Evolutionary conservation across 1,284 basidiomycete species (phyloP).

Genomic region (Trichosporon ovoides): DNA sequence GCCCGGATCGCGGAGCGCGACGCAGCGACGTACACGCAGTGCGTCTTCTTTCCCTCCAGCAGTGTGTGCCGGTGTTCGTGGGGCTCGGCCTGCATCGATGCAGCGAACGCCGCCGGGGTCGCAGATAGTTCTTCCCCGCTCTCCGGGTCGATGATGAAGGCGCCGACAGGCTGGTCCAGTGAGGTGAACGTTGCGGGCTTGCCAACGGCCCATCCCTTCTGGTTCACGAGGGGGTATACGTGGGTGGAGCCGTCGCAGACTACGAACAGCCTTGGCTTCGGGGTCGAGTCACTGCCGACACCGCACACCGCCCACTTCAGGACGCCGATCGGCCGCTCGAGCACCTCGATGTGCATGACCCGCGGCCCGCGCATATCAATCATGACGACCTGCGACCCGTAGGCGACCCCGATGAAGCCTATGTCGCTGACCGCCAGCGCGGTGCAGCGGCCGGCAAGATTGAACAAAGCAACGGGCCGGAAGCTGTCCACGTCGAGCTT

Average conservation of each 20-base stretch:
- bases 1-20: conserved; percentile 40
- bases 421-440: not conserved
- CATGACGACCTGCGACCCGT: conserved; percentile 58
- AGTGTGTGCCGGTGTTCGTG: not conserved
- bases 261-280: conserved; percentile 58
- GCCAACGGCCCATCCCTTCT: conserved; percentile 56
- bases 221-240: conserved; percentile 56
- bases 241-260: conserved; percentile 55
- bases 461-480: conserved; percentile 60
- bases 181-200: conserved; percentile 48
- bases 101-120: conserved; percentile 19
- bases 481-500: conserved; percentile 54
- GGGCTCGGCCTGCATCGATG: conserved; percentile 20
- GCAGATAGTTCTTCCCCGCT: conserved; percentile 53
- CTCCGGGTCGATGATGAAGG: conserved; percentile 61
- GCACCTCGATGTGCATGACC: conserved; percentile 55
- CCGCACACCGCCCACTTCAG: conserved; percentile 64
- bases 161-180: conserved; percentile 55
- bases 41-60: conserved; percentile 24
- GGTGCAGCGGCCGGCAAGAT: not conserved
- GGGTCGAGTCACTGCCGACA: conserved; percentile 56
- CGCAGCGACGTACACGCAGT: conserved; percentile 53
- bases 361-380: conserved; percentile 67
- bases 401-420: conserved; percentile 69
- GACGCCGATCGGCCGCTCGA: conserved; percentile 49